These are phyloP conservation scores for Circinella minor DNA, from an alignment of 371 early-diverging fungal genomes.

Conservation along the genomic window DNA sequence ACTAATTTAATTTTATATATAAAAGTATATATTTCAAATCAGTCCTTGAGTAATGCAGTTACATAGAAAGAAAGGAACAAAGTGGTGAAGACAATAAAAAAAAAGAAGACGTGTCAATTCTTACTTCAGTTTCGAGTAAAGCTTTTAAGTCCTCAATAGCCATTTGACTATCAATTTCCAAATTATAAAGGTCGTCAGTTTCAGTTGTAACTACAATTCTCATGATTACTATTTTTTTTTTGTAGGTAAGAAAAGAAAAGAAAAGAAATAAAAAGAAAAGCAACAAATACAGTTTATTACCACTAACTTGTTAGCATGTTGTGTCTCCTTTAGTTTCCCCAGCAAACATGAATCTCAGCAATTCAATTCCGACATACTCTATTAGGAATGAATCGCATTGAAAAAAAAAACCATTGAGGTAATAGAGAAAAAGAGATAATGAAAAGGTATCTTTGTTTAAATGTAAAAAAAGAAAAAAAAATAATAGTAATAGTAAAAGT, in stretches of 20 bases:
- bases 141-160: conserved; percentile 84
- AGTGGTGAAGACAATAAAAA: not conserved
- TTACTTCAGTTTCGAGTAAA: conserved; percentile 82
- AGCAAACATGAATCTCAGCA: no score
- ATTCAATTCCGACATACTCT: no score
- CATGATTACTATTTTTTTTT: conserved; percentile 38
- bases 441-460: conserved; percentile 4
- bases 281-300: no score
- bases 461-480: not conserved
- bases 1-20: conserved; percentile 28
- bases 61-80: not conserved
- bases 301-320: no score
- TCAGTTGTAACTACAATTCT: conserved; percentile 68
- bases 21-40: no score
- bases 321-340: no score
- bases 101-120: not conserved
- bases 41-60: no score
- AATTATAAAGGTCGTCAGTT: conserved; percentile 63
- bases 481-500: no score
- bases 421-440: not conserved
- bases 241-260: no score
- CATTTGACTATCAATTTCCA: conserved; percentile 82
- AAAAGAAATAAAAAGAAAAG: no score
- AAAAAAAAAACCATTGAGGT: no score
- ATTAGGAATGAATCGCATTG: no score